Base-by-base conservation (phyloP, 1,284 basidiomycete species). In the Pseudozyma pruni region DNA sequence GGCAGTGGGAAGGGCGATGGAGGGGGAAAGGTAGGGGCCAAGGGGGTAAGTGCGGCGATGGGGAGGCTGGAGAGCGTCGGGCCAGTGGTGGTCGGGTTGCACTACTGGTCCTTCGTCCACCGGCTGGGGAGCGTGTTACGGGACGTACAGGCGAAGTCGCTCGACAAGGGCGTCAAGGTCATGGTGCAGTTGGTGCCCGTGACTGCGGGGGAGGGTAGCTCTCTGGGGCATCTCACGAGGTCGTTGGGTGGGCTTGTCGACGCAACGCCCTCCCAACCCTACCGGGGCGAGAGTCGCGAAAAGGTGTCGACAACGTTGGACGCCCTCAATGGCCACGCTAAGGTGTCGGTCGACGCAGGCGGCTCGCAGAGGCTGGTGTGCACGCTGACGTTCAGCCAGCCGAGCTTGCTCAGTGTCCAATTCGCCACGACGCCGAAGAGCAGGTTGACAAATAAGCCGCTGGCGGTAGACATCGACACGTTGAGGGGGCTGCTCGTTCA, bases 91-190 rank as follows among this genome's bases (percentile, higher is more conserved):
- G 54, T 69, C 0, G 40, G 43, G 1, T 39, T 74, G 25, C 71
- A 74, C 29, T 74, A 69, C 49, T 53, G 52, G 54, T 74, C 71
- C 8, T 74, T 74, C 16, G 51, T 70, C 19, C 33, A 44, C n/a
- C 47, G 51, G 3, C 50, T 74, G 0, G 47, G 55, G 1, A 22
- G 8, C 2, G 2, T 51, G 19, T 25, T 74, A 13, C 5, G 19
- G 23, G 16, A 33, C 22, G 3, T 64, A 16, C 52, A 57, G 20
- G 34, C 27, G 8, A n/a, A 19, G 2, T 8, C 37, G 17, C 16
- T 6, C 8, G 13, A 41, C 10, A 43, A 13, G 11, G 49, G 14
- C 0, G 11, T 20, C 8, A 34, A 11, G 22, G 27, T 55, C 0
- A 45, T 16, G 11, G 44, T 67, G 6, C 19, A 60, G 19, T 16